Conservation (phyloP, 176 grass and related monocot species). For the Eleusine indica region DNA sequence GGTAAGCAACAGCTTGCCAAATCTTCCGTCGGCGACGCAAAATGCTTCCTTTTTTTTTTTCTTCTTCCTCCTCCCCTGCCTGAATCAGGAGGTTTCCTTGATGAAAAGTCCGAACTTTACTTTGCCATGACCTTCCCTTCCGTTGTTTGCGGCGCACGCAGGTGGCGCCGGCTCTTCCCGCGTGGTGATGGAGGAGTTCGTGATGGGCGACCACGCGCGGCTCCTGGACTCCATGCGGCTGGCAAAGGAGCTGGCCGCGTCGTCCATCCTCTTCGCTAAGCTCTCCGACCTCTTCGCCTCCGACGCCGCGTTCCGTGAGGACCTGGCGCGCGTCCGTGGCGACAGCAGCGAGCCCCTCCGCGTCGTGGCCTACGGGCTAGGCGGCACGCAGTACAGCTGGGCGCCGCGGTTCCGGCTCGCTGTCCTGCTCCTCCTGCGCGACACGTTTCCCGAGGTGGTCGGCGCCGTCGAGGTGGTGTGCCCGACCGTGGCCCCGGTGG, state of each 20-base stretch:
- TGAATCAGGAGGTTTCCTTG: neutral
- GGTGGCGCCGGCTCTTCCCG: neutral
- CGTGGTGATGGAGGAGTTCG: conserved; percentile 20
- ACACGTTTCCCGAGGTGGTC: conserved; percentile 6
- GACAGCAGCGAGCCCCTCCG: neutral
- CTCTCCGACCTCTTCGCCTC: conserved; percentile 17
- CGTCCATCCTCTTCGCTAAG: neutral
- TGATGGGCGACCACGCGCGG: conserved; percentile 1
- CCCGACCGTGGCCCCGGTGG: neutral
- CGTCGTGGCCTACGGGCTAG: conserved; percentile 25
- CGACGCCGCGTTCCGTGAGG: neutral
- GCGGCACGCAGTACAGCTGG: conserved; percentile 16
- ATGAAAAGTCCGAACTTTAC: neutral
- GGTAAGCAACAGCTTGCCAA: neutral
- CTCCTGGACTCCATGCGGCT: conserved; percentile 10
- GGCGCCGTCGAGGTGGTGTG: conserved; percentile 28
- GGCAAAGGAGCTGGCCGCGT: conserved; percentile 1
- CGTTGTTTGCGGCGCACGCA: neutral
- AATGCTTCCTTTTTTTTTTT: neutral
- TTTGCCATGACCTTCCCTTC: no score
- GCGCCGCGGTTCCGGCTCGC: conserved; percentile 27
- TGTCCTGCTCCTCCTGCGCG: conserved; percentile 18
- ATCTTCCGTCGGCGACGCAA: neutral
- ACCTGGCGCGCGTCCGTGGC: conserved; percentile 13
- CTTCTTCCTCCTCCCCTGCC: neutral